Evolutionary conservation across 306 rosid genomes (phyloP), one percentile per base, ranked within the genome.

Genomic region (Corylus heterophylla): DNA sequence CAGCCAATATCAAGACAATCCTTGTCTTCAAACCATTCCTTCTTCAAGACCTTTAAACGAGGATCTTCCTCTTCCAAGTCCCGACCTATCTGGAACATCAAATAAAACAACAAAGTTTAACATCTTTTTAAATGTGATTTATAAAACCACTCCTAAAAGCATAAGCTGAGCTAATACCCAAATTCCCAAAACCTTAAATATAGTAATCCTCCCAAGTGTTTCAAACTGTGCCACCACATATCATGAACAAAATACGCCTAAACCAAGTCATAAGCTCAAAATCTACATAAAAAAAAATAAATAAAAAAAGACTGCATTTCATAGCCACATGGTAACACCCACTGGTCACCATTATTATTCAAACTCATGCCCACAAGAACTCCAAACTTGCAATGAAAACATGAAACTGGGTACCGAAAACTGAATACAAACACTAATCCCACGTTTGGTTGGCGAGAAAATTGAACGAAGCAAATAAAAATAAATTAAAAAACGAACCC

Each of bases 1-100:
- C 99, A 92, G 70, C 98, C 97, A 80, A 92, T 85, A 76, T 95
- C 99, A 72, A 95, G 96, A 74, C 98, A 95, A 31, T 91, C 93
- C 81, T 89, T 92, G 45, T 85, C 98, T 78, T 95, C 81, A 83
- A 92, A 93, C 98, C 99, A 95, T 63, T 90, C 99, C 79, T 88
- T 91, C 74, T 81, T 90, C 44, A 91, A 83, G 48, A 89, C 90
- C 76, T 87, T 89, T 83, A 95, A 73, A 18, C 99, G 87, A 75
- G 98, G 97, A 85, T 95, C 98, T 80, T 91, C 92, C 47, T 89
- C 90, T 56, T 89, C 90, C 61, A 55, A 13, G 35, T 85, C 90
- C 75, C 77, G 88, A 83, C 90, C 95, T 78, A 92, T 72, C 97
- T 95, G 85, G 27, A 86, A 85, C 75, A 79, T 64, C 8, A 67